Evolutionary conservation across 345 rosid genomes (phyloP), one percentile per base, ranked within the genome.

Genomic region (Boechera divaricarpa): DNA sequence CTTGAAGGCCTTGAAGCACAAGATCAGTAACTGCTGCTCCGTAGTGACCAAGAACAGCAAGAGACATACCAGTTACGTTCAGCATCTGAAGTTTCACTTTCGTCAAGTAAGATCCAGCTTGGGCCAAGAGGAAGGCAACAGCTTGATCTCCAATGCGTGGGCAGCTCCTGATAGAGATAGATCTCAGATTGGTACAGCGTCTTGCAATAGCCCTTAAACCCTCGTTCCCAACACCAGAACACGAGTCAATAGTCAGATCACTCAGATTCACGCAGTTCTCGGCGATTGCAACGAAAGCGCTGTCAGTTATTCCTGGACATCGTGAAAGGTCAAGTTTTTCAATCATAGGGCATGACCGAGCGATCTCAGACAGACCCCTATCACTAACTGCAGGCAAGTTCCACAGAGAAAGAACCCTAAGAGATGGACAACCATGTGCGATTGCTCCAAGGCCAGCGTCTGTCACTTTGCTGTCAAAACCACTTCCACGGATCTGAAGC

Each of bases 61-160:
- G 81, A 62, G 99, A 87, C 36, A 85, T 64, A 79, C 92, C 94
- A 4, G 90, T 87, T 6, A 95, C 72, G 66, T 85, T 89, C 90
- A 92, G 51, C 53, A 84, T 71, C 81, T 95, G 92, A 29, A 95
- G 91, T 94, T 92, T 92, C 80, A 95, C 75, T 83, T 89, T 95
- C 6, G 64, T 67, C 63, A 92, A 63, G 75, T 81, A 81, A 76
- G 57, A 76, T 11, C 88, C 73, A 48, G 91, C 63, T 15, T 91
- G 84, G 2, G 93, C 87, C 69, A 95, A 69, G 49, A 95, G 85
- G 56, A 87, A 79, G 15, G 91, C 84, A 76, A 95, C 83, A 81
- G 98, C 99, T 82, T 92, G 94, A 77, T 95, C 99, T 65, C 97
- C 96, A 73, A 95, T 84, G 47, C 73, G 85, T 7, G 91, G 87